Conservation (phyloP, 1,284 basidiomycete genomes). For the Austroboletus novae-zelandiae region DNA sequence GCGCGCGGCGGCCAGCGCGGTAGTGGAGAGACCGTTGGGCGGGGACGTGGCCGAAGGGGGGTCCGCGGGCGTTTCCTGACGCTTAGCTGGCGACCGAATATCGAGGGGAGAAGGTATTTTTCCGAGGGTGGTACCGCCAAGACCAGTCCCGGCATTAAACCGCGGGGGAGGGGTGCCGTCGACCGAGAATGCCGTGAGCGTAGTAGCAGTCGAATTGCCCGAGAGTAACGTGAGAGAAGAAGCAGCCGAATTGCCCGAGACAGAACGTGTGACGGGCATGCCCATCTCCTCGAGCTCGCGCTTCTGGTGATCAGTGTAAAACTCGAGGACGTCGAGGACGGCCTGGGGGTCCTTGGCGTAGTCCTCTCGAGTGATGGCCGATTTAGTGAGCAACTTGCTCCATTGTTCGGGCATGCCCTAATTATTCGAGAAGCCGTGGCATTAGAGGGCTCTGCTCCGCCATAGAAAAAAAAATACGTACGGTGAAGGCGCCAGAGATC, state of each 20-base stretch:
- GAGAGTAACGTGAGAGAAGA: too few relatives aligned
- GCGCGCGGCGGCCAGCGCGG: slow-evolving; percentile 46
- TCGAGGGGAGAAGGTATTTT: slow-evolving; percentile 44
- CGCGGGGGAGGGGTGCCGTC: slow-evolving; percentile 56
- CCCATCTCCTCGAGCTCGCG: slow-evolving; percentile 75
- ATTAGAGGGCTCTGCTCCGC: too few relatives aligned
- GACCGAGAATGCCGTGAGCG: slow-evolving; percentile 33
- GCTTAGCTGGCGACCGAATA: slow-evolving; percentile 36
- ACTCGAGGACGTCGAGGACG: slow-evolving; percentile 95
- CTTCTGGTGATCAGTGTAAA: slow-evolving; percentile 97
- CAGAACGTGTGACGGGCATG: slow-evolving; percentile 28
- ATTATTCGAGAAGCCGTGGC: background rate
- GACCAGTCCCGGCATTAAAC: slow-evolving; percentile 84
- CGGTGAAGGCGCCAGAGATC: slow-evolving; percentile 89
- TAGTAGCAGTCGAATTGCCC: slow-evolving; percentile 5
- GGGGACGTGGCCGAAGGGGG: slow-evolving; percentile 2
- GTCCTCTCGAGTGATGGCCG: slow-evolving; percentile 96
- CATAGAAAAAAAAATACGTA: slow-evolving; percentile 24
- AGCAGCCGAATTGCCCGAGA: slow-evolving; percentile 20
- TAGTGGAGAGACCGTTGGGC: slow-evolving; percentile 42
- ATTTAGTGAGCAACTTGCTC: slow-evolving; percentile 93
- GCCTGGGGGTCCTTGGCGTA: slow-evolving; percentile 97
- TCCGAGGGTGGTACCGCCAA: slow-evolving; percentile 60
- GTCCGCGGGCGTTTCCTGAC: slow-evolving; percentile 59
- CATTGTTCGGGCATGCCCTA: slow-evolving; percentile 97